Percentiles rank a stretch among this genome's conserved stretches.
Conservation (phyloP, 2,329 filamentous ascomycete genomes). For the Trichoderma endophyticum region DNA sequence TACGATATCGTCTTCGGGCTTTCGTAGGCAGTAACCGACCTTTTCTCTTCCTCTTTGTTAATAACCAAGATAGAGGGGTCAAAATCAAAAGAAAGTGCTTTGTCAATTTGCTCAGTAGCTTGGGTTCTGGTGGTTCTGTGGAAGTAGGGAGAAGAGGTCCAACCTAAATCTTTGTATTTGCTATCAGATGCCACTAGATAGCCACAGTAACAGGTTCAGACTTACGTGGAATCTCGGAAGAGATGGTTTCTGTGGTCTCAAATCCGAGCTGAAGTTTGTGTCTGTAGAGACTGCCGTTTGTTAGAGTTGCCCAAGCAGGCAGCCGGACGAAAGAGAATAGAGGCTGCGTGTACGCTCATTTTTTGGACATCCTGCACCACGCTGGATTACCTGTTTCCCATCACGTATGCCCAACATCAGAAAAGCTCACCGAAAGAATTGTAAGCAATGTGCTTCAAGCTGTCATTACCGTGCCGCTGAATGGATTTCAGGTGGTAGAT, state of each 20-base stretch:
- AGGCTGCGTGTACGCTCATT: not conserved
- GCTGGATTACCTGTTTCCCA: not conserved
- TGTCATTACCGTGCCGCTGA: not conserved
- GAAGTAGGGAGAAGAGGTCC: not conserved
- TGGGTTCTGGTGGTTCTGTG: not conserved
- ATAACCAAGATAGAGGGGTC: not conserved
- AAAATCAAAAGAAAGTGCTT: not conserved
- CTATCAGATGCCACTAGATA: not conserved
- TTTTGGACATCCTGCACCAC: no score
- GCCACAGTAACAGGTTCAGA: not conserved
- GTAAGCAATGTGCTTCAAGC: not conserved
- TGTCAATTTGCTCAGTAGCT: not conserved
- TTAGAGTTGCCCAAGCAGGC: not conserved
- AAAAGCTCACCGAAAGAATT: not conserved
- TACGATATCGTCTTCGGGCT: not conserved
- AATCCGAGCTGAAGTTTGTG: not conserved
- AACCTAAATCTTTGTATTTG: not conserved
- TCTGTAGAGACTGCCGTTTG: not conserved
- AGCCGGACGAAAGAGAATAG: not conserved
- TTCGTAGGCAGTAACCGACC: not conserved
- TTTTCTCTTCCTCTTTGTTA: not conserved
- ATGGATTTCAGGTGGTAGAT: not conserved
- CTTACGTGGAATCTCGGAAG: not conserved
- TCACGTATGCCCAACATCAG: not conserved
- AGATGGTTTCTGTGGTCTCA: not conserved